Evolutionary conservation across 495 filamentous ascomycete genomes (phyloP).

Genomic region (Terfezia claveryi): DNA sequence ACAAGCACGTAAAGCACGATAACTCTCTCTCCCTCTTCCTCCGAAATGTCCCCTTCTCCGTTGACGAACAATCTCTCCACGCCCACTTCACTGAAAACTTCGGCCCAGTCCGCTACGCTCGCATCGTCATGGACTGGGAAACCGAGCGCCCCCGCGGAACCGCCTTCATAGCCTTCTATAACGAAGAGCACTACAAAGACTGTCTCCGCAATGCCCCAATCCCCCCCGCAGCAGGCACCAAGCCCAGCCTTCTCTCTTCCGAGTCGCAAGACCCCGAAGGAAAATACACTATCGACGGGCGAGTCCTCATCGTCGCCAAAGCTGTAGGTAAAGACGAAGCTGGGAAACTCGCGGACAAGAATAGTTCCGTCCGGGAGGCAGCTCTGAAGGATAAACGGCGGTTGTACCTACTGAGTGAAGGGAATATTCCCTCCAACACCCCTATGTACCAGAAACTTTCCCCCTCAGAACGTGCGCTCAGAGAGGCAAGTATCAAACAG

Average conservation of each 20-base stretch:
- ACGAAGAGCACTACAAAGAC: constrained; percentile 41
- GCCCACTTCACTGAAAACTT: constrained; percentile 59
- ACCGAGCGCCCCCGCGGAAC: constrained; percentile 77
- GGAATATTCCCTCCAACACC: constrained; percentile 48
- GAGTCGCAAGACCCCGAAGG: constrained; percentile 54
- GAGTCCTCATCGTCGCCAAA: constrained; percentile 58
- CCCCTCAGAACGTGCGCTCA: constrained; percentile 61
- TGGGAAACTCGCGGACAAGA: constrained; percentile 44
- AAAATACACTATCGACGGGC: constrained; percentile 71
- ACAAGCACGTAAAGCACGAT: constrained; percentile 18
- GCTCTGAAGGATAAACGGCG: constrained; percentile 78
- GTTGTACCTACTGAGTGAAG: constrained; percentile 73
- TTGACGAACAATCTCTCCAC: constrained; percentile 53
- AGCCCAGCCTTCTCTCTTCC: constrained; percentile 65
- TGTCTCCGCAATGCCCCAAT: constrained; percentile 57
- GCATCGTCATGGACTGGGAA: constrained; percentile 63
- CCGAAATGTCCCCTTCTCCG: constrained; percentile 79
- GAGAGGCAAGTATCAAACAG: constrained; percentile 71
- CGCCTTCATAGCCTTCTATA: constrained; percentile 84
- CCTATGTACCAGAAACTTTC: constrained; percentile 53
- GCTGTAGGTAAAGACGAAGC: constrained; percentile 71
- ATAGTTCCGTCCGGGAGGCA: constrained; percentile 36
- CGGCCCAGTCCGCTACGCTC: constrained; percentile 63
- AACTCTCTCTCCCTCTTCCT: constrained; percentile 58
- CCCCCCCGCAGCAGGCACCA: constrained; percentile 26